Conservation (phyloP, 164 flowering plant genomes). For the Macadamia tetraphylla region DNA sequence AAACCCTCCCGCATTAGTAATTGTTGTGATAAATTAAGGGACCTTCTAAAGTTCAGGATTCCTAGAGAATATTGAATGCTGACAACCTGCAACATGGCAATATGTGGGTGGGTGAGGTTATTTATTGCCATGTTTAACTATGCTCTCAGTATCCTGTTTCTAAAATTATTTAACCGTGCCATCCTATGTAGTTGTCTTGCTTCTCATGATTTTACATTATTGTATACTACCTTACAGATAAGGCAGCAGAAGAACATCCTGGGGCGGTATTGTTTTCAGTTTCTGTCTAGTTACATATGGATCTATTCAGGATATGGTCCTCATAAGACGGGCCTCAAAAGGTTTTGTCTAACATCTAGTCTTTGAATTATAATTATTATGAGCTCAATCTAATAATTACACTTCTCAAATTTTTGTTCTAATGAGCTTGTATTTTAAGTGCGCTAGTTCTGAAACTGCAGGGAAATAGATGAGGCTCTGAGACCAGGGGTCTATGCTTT, state of each 20-base stretch:
- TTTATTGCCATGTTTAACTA: too few species aligned
- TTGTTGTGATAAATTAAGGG: too few species aligned
- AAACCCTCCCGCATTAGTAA: too few species aligned
- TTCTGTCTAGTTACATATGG: conserved; percentile 68
- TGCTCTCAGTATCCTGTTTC: too few species aligned
- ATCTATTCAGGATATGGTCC: conserved; percentile 75
- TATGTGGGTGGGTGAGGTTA: too few species aligned
- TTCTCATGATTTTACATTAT: not conserved
- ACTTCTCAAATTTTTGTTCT: not conserved
- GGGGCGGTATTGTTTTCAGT: conserved; percentile 40
- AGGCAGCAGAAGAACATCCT: conserved; percentile 73
- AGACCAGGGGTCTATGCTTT: conserved; percentile 88
- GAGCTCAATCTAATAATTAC: not conserved
- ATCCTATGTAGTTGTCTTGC: not conserved
- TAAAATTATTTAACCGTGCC: not conserved
- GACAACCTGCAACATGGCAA: too few species aligned
- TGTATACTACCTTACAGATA: conserved; percentile 35
- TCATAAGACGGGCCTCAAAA: conserved; percentile 59
- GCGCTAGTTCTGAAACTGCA: conserved; percentile 19
- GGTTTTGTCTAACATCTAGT: conserved; percentile 31
- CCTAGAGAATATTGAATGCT: too few species aligned
- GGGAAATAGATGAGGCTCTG: conserved; percentile 87
- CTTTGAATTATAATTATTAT: not conserved
- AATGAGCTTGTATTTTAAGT: not conserved
- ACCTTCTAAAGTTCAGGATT: too few species aligned